These are phyloP conservation scores for Jackrogersella multiformis DNA, from an alignment of 495 filamentous ascomycete genomes.

Conservation along the genomic window DNA sequence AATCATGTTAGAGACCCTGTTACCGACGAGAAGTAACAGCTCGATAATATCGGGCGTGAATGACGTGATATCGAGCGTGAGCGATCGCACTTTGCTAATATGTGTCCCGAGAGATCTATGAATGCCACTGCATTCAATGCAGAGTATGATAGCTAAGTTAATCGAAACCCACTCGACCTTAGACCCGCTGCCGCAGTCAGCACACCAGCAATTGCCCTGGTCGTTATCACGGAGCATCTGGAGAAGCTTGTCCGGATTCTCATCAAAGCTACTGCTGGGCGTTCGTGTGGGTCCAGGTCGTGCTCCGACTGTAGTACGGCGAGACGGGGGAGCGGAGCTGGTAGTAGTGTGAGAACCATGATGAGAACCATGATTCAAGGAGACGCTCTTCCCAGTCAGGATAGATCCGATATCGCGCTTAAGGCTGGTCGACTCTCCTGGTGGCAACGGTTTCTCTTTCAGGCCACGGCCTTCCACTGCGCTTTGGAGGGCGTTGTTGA, in stretches of 20 bases:
- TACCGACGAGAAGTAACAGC: constrained; percentile 90
- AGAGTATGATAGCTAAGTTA: constrained; percentile 94
- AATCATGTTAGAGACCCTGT: constrained; percentile 93
- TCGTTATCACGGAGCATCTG: constrained; percentile 90
- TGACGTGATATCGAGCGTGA: constrained; percentile 92
- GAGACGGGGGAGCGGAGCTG: constrained; percentile 68
- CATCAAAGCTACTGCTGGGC: constrained; percentile 77
- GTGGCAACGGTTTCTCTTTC: constrained; percentile 58
- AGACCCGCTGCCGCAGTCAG: constrained; percentile 88
- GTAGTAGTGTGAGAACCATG: constrained; percentile 53
- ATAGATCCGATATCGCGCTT: constrained; percentile 89
- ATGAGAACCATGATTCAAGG: constrained; percentile 67
- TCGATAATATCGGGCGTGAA: constrained; percentile 97
- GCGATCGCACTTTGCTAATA: constrained; percentile 95
- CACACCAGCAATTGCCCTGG: constrained; percentile 92
- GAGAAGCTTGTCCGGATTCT: constrained; percentile 79
- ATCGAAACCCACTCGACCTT: constrained; percentile 99
- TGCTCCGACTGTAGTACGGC: constrained; percentile 87
- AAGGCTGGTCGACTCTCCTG: constrained; percentile 63
- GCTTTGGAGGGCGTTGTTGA: constrained; percentile 97
- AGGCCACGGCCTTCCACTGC: constrained; percentile 84
- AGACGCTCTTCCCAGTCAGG: constrained; percentile 91
- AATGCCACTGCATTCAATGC: constrained; percentile 98
- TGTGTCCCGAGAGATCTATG: constrained; percentile 97
- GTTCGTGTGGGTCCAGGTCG: constrained; percentile 77